A percentile compares a stretch with the other conserved stretches of the same genome.
phyloP scores from a whole-genome alignment of 2,329 filamentous ascomycete species.

The Sporothrix schenckii region DNA sequence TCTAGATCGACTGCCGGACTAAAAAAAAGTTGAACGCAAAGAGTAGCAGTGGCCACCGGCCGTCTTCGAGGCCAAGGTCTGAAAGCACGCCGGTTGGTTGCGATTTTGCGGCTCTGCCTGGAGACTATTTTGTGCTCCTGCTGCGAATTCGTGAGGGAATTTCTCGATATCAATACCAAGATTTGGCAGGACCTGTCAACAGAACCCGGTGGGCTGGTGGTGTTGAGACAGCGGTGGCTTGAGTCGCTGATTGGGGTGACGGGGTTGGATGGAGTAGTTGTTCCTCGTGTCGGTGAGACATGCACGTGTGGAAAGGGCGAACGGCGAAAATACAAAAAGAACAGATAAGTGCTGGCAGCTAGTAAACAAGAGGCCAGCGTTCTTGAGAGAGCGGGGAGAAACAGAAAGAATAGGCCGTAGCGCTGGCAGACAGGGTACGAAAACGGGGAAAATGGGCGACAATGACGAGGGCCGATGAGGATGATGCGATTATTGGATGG shows the following conservation, averaged over 20 bases:
- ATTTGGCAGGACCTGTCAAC: constrained; percentile 8
- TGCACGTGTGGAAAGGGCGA: constrained; percentile 27
- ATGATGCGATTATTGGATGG: constrained; percentile 25
- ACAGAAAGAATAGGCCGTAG: background rate
- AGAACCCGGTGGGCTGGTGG: background rate
- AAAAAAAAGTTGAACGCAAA: background rate
- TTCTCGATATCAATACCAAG: background rate
- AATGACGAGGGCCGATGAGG: constrained; percentile 4
- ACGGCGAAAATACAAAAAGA: background rate
- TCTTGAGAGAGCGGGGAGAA: background rate
- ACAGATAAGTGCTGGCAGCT: background rate
- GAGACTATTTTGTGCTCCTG: background rate
- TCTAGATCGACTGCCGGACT: constrained; percentile 1
- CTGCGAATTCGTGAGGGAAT: background rate
- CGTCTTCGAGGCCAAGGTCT: constrained; percentile 2
- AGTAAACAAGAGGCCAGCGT: background rate
- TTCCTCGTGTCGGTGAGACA: constrained; percentile 31
- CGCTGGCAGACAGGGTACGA: background rate
- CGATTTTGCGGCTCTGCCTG: constrained; percentile 1
- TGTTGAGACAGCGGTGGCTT: background rate
- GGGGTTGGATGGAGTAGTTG: constrained; percentile 14
- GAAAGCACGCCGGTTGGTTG: background rate
- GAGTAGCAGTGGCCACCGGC: background rate
- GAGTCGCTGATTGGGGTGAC: background rate
- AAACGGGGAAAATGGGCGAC: constrained; percentile 1